A percentile compares a stretch with the other conserved stretches of the same genome.
Evolutionary conservation across 768 basidiomycete genomes (phyloP).

Genomic region (Russula ochroleuca): DNA sequence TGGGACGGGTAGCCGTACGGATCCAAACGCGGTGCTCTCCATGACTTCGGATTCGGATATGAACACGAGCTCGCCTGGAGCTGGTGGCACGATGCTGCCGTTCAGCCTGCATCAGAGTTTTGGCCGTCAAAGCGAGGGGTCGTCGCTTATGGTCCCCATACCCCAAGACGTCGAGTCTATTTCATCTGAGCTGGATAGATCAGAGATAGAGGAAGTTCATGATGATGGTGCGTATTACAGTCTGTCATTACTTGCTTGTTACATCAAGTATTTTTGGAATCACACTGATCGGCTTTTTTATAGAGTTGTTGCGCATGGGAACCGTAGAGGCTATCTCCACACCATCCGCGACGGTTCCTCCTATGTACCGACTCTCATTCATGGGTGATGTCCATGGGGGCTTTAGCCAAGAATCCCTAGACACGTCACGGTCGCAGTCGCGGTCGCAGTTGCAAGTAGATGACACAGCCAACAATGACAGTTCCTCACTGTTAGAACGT

Average conservation of each 20-base stretch:
- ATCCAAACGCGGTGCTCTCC: conserved; percentile 29
- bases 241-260: not conserved
- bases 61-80: not conserved
- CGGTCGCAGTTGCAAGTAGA: not conserved
- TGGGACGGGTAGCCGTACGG: conserved; percentile 9
- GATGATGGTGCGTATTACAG: conserved; percentile 37
- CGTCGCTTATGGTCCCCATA: conserved; percentile 32
- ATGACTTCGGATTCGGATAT: conserved; percentile 22
- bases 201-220: conserved; percentile 33
- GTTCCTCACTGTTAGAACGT: not conserved
- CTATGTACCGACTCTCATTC: conserved; percentile 36
- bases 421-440: not conserved
- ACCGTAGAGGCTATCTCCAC: conserved; percentile 48
- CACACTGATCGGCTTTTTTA: conserved; percentile 2
- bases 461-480: not conserved
- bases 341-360: conserved; percentile 41
- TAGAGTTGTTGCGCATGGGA: conserved; percentile 50
- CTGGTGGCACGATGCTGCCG: conserved; percentile 29
- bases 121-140: conserved; percentile 19
- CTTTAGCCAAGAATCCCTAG: conserved; percentile 15
- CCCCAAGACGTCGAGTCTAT: conserved; percentile 39
- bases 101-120: conserved; percentile 32
- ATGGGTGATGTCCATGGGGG: conserved; percentile 14
- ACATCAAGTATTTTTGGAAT: not conserved
- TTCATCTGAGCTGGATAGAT: conserved; percentile 35